A percentile compares a stretch with the other conserved stretches of the same genome.
phyloP scores from a whole-genome alignment of 805 yeast species.

The Metschnikowia orientalis region DNA sequence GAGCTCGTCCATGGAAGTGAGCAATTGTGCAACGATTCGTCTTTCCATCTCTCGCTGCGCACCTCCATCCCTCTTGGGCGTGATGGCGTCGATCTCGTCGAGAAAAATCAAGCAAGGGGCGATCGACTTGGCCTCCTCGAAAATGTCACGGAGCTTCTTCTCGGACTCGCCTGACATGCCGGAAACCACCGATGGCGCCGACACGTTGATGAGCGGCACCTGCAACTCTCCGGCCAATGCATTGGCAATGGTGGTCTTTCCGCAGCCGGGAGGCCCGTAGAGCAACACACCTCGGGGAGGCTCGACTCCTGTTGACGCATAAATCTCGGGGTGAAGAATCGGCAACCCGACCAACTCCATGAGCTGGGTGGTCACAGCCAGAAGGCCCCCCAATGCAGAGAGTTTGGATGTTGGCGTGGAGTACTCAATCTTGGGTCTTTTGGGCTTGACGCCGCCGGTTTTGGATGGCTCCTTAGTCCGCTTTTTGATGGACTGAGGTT shows the following conservation, averaged over 20 bases:
- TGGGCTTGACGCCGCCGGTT: slow-evolving; percentile 19
- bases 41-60: slow-evolving; percentile 98
- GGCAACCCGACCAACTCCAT: slow-evolving; percentile 92
- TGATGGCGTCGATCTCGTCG: slow-evolving; percentile 97
- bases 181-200: slow-evolving; percentile 94
- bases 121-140: slow-evolving; percentile 82
- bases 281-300: slow-evolving; percentile 91
- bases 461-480: slow-evolving; percentile 46
- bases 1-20: slow-evolving; percentile 92
- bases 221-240: slow-evolving; percentile 93
- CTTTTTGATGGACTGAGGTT: slow-evolving; percentile 41
- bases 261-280: slow-evolving; percentile 99
- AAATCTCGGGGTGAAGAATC: slow-evolving; percentile 89
- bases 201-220: slow-evolving; percentile 84
- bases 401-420: slow-evolving; percentile 67
- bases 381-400: slow-evolving; percentile 84
- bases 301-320: slow-evolving; percentile 80
- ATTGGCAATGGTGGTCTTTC: slow-evolving; percentile 93
- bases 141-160: slow-evolving; percentile 85
- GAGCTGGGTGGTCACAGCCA: slow-evolving; percentile 74
- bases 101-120: slow-evolving; percentile 94
- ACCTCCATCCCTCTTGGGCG: slow-evolving; percentile 92
- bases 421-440: slow-evolving; percentile 49
- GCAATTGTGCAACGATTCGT: slow-evolving; percentile 90
- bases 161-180: slow-evolving; percentile 99